These are phyloP conservation scores for Trichoderma aggressivum DNA, from an alignment of 2,329 filamentous ascomycete genomes.

Conservation along the genomic window DNA sequence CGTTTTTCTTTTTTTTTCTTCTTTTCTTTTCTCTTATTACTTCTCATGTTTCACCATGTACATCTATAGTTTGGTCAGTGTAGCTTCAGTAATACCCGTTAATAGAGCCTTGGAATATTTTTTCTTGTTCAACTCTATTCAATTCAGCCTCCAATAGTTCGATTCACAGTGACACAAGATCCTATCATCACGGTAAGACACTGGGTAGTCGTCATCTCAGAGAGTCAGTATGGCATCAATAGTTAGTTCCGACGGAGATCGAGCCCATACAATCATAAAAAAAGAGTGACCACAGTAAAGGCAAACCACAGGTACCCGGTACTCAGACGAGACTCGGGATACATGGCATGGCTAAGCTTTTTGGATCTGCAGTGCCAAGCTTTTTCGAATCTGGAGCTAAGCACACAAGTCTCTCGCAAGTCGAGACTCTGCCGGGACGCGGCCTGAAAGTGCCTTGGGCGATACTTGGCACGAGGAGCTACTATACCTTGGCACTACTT, in stretches of 20 bases:
- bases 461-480: background rate
- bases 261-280: background rate
- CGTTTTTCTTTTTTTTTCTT: background rate
- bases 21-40: background rate
- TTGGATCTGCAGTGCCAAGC: conserved; percentile 14
- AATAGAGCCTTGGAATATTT: background rate
- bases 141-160: background rate
- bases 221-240: background rate
- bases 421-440: background rate
- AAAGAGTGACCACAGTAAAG: background rate
- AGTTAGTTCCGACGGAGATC: background rate
- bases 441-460: background rate
- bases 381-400: conserved; percentile 17
- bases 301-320: background rate
- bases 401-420: background rate
- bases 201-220: background rate
- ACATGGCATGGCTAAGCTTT: conserved; percentile 7
- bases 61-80: background rate
- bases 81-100: background rate
- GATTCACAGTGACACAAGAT: background rate
- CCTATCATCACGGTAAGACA: background rate
- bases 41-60: background rate
- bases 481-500: background rate
- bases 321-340: background rate
- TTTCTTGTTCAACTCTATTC: background rate